These are phyloP conservation scores for Carex myosuroides DNA, from an alignment of 176 grass and related monocot species.

Conservation along the genomic window DNA sequence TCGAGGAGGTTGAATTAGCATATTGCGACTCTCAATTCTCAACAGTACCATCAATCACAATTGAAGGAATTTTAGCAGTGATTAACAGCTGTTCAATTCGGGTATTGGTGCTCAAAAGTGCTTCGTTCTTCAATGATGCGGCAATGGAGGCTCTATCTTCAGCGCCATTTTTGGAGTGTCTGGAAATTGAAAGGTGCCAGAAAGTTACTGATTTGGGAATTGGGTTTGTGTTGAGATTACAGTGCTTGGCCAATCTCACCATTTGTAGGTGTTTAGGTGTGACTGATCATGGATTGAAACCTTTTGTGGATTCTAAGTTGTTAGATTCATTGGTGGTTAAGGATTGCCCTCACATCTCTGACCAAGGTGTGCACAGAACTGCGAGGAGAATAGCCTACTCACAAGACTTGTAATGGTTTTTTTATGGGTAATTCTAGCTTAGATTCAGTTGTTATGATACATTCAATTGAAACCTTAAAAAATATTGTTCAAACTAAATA, in stretches of 20 bases:
- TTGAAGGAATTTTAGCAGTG: constrained; percentile 34
- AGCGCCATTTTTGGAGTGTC: constrained; percentile 28
- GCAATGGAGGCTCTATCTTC: constrained; percentile 39
- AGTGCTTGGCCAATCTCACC: constrained; percentile 29
- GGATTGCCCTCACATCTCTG: constrained; percentile 35
- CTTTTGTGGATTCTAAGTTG: constrained; percentile 18
- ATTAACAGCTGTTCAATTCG: constrained; percentile 40
- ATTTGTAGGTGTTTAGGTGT: constrained; percentile 35
- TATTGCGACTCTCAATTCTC: constrained; percentile 9
- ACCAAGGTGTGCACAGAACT: constrained; percentile 31
- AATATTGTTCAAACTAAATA: neutral
- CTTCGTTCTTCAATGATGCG: constrained; percentile 29
- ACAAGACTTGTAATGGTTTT: neutral
- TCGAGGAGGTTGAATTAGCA: constrained; percentile 49
- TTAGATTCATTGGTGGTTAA: constrained; percentile 35
- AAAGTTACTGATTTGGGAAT: constrained; percentile 38
- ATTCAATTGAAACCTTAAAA: neutral
- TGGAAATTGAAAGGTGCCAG: constrained; percentile 37
- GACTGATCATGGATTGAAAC: constrained; percentile 31
- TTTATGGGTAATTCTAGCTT: neutral
- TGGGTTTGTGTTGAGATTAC: neutral
- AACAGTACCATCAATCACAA: constrained; percentile 30
- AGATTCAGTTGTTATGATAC: neutral
- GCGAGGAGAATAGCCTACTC: constrained; percentile 33
- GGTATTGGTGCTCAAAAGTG: constrained; percentile 35